A percentile compares a stretch with the other conserved stretches of the same genome.
Conservation (phyloP, 2,329 filamentous ascomycete species). For the Fusarium coicis region DNA sequence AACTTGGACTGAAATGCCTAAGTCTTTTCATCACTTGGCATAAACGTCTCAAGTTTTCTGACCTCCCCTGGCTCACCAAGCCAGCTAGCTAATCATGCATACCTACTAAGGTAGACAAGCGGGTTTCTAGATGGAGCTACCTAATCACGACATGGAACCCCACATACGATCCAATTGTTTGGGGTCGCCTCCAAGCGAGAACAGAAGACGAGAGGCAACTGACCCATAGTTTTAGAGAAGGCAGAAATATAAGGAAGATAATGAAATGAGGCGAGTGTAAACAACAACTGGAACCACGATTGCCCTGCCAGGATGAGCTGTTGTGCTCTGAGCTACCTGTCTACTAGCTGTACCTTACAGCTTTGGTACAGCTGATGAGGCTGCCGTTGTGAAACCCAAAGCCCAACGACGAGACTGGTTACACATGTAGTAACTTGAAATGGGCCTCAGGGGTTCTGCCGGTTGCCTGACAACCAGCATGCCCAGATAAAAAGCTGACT, state of each 20-base stretch:
- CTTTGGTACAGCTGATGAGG: slow-evolving; percentile 20
- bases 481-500: neutral
- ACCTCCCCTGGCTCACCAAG: neutral
- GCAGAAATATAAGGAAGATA: slow-evolving; percentile 6
- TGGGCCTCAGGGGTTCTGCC: slow-evolving; percentile 5
- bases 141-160: slow-evolving; percentile 25
- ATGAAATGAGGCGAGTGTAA: slow-evolving; percentile 4
- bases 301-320: neutral
- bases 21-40: neutral
- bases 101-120: no score
- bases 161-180: slow-evolving; percentile 15
- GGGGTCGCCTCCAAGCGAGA: slow-evolving; percentile 3
- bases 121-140: slow-evolving; percentile 4
- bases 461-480: slow-evolving; percentile 15
- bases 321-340: neutral
- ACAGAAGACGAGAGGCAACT: slow-evolving; percentile 10
- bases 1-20: neutral
- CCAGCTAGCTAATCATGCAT: neutral
- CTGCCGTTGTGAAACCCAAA: slow-evolving; percentile 25
- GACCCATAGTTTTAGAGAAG: neutral
- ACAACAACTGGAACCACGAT: neutral
- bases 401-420: slow-evolving; percentile 9
- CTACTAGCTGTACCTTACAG: neutral
- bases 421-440: neutral
- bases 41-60: neutral